A percentile compares a stretch with the other conserved stretches of the same genome.
Conservation (phyloP, 2,329 filamentous ascomycete genomes). For the Malbranchea cinnamomea region DNA sequence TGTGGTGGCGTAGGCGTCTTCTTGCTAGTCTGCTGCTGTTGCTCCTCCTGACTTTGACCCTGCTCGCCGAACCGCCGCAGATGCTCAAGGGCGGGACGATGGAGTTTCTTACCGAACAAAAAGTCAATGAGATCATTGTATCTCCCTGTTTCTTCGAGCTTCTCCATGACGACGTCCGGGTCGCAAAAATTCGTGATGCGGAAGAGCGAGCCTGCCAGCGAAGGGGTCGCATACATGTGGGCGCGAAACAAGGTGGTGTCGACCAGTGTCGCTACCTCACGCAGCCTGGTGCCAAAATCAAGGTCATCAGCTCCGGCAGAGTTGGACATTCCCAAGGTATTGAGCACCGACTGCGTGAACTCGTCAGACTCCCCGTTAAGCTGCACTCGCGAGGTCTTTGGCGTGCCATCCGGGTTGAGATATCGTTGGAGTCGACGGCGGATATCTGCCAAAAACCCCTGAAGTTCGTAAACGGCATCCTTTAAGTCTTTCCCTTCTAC, state of each 20-base stretch:
- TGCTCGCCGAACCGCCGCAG: constrained; percentile 64
- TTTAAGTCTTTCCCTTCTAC: constrained; percentile 72
- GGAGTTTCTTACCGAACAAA: constrained; percentile 85
- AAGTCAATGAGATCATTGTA: constrained; percentile 97
- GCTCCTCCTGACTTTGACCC: constrained; percentile 16
- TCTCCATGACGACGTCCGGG: constrained; percentile 85
- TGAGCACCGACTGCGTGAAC: constrained; percentile 29
- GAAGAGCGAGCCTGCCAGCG: constrained; percentile 76
- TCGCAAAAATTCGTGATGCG: constrained; percentile 96
- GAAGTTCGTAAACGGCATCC: constrained; percentile 66
- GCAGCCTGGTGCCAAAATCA: constrained; percentile 56
- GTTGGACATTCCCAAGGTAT: constrained; percentile 32
- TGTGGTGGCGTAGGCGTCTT: constrained; percentile 27
- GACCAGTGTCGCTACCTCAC: constrained; percentile 65
- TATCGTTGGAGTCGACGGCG: constrained; percentile 49
- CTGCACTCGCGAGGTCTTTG: constrained; percentile 21
- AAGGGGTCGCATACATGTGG: constrained; percentile 83
- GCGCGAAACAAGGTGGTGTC: constrained; percentile 90
- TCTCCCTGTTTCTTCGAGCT: constrained; percentile 70
- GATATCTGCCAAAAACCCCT: constrained; percentile 77
- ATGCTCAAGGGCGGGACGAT: constrained; percentile 70
- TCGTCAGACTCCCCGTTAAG: constrained; percentile 22
- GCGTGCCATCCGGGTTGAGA: constrained; percentile 41
- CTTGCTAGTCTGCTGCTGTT: constrained; percentile 7
- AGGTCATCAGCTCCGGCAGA: constrained; percentile 34